Percentiles rank a stretch among this genome's conserved stretches.
phyloP scores from a whole-genome alignment of 1,139 yeast species.

The Pichia sp. region DNA sequence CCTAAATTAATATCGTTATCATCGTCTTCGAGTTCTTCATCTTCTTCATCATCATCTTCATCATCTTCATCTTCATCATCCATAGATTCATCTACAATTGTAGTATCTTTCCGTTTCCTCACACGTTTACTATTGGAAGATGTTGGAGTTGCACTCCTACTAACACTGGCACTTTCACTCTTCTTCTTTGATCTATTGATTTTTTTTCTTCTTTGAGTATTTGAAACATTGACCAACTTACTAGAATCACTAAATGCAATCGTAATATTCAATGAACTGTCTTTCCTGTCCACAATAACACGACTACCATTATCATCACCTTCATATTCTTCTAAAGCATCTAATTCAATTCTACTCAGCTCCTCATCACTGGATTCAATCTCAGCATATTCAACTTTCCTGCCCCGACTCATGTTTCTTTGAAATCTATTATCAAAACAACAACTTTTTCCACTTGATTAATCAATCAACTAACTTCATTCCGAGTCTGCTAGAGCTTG shows the following conservation, averaged over 20 bases:
- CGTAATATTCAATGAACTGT: neutral
- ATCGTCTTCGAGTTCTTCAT: constrained; percentile 7
- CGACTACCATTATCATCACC: neutral
- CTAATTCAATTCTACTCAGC: neutral
- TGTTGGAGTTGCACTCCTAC: too few relatives aligned
- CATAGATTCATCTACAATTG: constrained; percentile 22
- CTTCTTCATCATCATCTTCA: constrained; percentile 26
- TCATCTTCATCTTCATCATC: constrained; percentile 42
- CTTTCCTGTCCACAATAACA: neutral
- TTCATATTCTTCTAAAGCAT: neutral
- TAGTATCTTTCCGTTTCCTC: neutral
- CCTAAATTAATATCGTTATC: constrained; percentile 5
- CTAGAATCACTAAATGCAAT: neutral
- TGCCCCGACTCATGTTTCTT: too few relatives aligned
- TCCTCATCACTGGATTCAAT: neutral
- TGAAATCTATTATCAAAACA: too few relatives aligned
- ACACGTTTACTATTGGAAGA: neutral
- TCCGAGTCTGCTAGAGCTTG: too few relatives aligned
- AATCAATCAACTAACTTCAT: too few relatives aligned
- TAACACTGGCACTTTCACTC: neutral
- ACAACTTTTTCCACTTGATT: too few relatives aligned
- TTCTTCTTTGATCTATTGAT: neutral
- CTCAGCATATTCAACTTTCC: neutral
- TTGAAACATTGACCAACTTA: neutral
- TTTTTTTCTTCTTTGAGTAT: neutral